A percentile compares a stretch with the other conserved stretches of the same genome.
Evolutionary conservation across 495 filamentous ascomycete genomes (phyloP).

Genomic region (Ramalina intermedia): DNA sequence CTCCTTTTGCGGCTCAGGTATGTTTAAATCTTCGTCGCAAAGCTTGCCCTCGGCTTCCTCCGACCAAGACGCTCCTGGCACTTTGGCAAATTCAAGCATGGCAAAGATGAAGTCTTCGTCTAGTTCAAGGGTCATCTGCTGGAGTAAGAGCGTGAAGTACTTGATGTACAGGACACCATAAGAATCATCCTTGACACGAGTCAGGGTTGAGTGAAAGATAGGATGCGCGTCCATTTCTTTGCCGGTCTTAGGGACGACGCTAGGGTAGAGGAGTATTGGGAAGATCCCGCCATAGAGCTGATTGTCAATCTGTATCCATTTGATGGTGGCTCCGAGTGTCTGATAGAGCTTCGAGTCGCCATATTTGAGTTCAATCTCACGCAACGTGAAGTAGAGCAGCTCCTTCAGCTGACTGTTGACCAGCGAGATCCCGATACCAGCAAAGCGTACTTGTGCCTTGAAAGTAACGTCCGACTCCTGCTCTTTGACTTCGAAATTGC

Average conservation of each 20-base stretch:
- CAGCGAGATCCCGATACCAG: slow-evolving; percentile 84
- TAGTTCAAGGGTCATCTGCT: slow-evolving; percentile 96
- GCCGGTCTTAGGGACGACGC: slow-evolving; percentile 95
- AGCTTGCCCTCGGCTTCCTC: slow-evolving; percentile 69
- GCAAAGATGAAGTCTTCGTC: slow-evolving; percentile 98
- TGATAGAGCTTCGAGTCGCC: slow-evolving; percentile 87
- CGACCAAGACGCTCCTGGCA: slow-evolving; percentile 85
- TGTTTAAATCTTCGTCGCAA: slow-evolving; percentile 77
- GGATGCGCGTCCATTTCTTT: slow-evolving; percentile 96
- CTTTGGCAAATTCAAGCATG: slow-evolving; percentile 85
- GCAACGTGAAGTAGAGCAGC: slow-evolving; percentile 83
- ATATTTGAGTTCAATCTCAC: slow-evolving; percentile 83
- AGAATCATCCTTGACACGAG: slow-evolving; percentile 91
- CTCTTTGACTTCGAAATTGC: slow-evolving; percentile 80
- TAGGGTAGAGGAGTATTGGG: slow-evolving; percentile 92
- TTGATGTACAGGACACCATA: slow-evolving; percentile 98
- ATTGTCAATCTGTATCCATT: slow-evolving; percentile 99
- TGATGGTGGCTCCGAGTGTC: slow-evolving; percentile 74
- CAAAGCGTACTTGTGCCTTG: slow-evolving; percentile 71
- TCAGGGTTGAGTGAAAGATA: slow-evolving; percentile 80
- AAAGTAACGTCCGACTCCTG: slow-evolving; percentile 76
- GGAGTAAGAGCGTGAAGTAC: slow-evolving; percentile 82
- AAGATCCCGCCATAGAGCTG: slow-evolving; percentile 97
- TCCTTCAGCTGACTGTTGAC: slow-evolving; percentile 87
- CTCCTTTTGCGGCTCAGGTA: slow-evolving; percentile 79